phyloP scores from a whole-genome alignment of 2,329 filamentous ascomycete species.

The Xylariaceae sp. region DNA sequence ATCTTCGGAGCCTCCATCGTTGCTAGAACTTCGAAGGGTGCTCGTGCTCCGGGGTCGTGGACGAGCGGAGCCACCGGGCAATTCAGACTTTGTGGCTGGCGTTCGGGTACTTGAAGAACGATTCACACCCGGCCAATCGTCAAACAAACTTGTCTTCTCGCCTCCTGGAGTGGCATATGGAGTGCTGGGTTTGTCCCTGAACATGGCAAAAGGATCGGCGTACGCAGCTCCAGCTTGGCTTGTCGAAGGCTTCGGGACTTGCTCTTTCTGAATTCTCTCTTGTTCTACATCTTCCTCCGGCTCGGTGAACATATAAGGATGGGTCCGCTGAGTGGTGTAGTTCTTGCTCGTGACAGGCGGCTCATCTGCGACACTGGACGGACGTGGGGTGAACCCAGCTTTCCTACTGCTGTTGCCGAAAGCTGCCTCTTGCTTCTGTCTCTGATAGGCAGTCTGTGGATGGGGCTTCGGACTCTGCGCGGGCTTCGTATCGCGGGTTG shows the following conservation, averaged over 20 bases:
- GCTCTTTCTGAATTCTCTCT: background rate
- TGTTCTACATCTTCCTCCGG: slow-evolving; percentile 17
- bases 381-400: slow-evolving; percentile 47
- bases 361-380: slow-evolving; percentile 48
- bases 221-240: slow-evolving; percentile 20
- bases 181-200: slow-evolving; percentile 40
- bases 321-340: slow-evolving; percentile 41
- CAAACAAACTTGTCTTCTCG: slow-evolving; percentile 57
- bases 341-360: slow-evolving; percentile 48
- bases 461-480: slow-evolving; percentile 33
- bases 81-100: slow-evolving; percentile 23
- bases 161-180: slow-evolving; percentile 54
- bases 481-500: slow-evolving; percentile 22
- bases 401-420: slow-evolving; percentile 46
- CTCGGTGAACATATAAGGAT: slow-evolving; percentile 29
- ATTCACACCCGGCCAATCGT: slow-evolving; percentile 39
- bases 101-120: slow-evolving; percentile 46
- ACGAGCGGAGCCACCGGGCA: slow-evolving; percentile 26
- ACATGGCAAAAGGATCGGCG: slow-evolving; percentile 47
- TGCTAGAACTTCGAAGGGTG: slow-evolving; percentile 25
- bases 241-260: slow-evolving; percentile 5
- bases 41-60: slow-evolving; percentile 26
- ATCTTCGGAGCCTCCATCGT: slow-evolving; percentile 26
- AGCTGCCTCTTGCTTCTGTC: slow-evolving; percentile 50
- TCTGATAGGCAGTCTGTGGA: slow-evolving; percentile 49